A percentile compares a stretch with the other conserved stretches of the same genome.
phyloP scores from a whole-genome alignment of 176 grass and related monocot species.

The Chrysopogon serrulatus region DNA sequence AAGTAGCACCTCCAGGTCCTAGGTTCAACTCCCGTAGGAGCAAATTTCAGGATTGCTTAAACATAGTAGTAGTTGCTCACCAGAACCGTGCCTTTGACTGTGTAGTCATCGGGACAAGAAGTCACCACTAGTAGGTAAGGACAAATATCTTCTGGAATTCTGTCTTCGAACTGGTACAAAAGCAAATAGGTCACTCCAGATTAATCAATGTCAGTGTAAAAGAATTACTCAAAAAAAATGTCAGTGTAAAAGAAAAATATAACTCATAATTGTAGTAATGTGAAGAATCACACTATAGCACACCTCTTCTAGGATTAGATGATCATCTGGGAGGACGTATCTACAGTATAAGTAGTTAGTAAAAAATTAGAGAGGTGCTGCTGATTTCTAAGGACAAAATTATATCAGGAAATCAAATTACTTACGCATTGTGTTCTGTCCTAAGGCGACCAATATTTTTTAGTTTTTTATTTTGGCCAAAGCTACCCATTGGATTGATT shows the following conservation, averaged over 20 bases:
- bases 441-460: slow-evolving; percentile 41
- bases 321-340: slow-evolving; percentile 72
- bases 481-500: not conserved
- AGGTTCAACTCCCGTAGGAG: not conserved
- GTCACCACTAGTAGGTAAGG: slow-evolving; percentile 67
- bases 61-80: slow-evolving; percentile 22
- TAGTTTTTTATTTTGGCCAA: slow-evolving; percentile 1
- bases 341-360: slow-evolving; percentile 44
- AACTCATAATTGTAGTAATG: not conserved
- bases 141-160: slow-evolving; percentile 58
- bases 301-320: slow-evolving; percentile 60
- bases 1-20: not conserved
- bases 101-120: slow-evolving; percentile 13
- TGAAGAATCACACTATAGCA: slow-evolving; percentile 16
- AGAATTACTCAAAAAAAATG: too few species aligned
- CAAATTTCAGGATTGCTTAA: not conserved
- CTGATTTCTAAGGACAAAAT: slow-evolving; percentile 15
- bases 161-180: slow-evolving; percentile 44
- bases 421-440: slow-evolving; percentile 47
- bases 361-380: slow-evolving; percentile 12
- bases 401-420: slow-evolving; percentile 9
- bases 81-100: slow-evolving; percentile 34
- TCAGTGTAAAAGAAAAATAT: slow-evolving; percentile 2
- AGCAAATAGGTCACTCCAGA: slow-evolving; percentile 7
- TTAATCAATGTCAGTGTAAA: not conserved